phyloP scores from a whole-genome alignment of 768 basidiomycete genomes.

The Amanita fuliginea region DNA sequence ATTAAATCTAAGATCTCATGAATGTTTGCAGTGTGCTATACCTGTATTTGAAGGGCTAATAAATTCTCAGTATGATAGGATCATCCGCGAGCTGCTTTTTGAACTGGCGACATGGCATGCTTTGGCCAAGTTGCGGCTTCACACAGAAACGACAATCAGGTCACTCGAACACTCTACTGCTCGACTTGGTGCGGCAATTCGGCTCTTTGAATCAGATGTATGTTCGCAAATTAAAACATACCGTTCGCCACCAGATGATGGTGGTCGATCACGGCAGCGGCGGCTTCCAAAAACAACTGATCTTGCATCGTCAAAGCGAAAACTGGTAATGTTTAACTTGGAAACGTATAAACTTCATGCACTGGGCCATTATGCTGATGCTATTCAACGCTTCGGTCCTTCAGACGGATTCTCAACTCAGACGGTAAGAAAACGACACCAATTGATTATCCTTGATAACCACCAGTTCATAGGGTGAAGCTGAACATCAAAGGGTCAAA shows the following conservation, averaged over 20 bases:
- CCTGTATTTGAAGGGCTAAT: slow-evolving; percentile 28
- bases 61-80: slow-evolving; percentile 15
- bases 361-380: slow-evolving; percentile 14
- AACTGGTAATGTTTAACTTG: too few relatives aligned
- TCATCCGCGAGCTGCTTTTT: slow-evolving; percentile 19
- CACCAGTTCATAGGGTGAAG: slow-evolving; percentile 20
- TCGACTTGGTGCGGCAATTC: slow-evolving; percentile 15
- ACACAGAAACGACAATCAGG: slow-evolving; percentile 13
- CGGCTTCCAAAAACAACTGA: background rate
- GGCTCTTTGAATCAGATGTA: slow-evolving; percentile 12
- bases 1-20: background rate
- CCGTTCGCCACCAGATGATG: slow-evolving; percentile 16
- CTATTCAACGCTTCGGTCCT: slow-evolving; percentile 15
- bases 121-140: slow-evolving; percentile 19
- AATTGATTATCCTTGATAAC: background rate
- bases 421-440: slow-evolving; percentile 10
- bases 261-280: slow-evolving; percentile 9
- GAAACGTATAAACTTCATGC: slow-evolving; percentile 18
- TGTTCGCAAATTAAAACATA: slow-evolving; percentile 12
- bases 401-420: slow-evolving; percentile 23
- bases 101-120: slow-evolving; percentile 24
- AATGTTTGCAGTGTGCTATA: slow-evolving; percentile 16
- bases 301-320: too few relatives aligned
- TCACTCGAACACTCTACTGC: slow-evolving; percentile 15
- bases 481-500: slow-evolving; percentile 24